Evolutionary conservation across 305 asterid genomes (phyloP), one percentile per base, ranked within the genome.

Genomic region (Euphrasia arctica): DNA sequence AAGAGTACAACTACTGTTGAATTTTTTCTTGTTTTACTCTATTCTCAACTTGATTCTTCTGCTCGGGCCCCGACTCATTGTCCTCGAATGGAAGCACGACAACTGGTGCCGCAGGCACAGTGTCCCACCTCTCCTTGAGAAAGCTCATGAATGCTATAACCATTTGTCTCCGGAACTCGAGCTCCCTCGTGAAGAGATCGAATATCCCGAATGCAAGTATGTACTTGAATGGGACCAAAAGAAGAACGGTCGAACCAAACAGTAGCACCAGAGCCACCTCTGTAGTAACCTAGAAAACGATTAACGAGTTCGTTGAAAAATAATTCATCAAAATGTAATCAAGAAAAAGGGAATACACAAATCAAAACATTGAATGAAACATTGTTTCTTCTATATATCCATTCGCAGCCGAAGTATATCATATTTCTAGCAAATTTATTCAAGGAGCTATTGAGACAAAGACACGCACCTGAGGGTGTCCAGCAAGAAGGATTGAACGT

Each of bases 151-250:
- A 90, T 15, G 82, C 78, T 63, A 75, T 22, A 58, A 90, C 97
- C 96, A 83, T 88, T 66, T 82, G 45, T 82, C 78, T 85, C 49
- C 97, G 80, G 70, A 93, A 85, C 77, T 84, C 49, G 5, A 93
- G 95, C 82, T 93, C 95, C 77, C 91, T 79, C 11, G 99, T 93
- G 77, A 93, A 93, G 70, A 85, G 78, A 79, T 93, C 99, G 32
- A 85, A 76, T 4, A 82, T 76, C 31, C 84, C 52, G 66, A 77
- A 86, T 27, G 92, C 86, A 25, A 83, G 77, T 61, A 88, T 60
- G 76, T 86, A 90, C 70, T 83, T 93, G 82, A 93, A 93, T 1
- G 96, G 97, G 47, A 93, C 81, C 50, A 93, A 65, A 0, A 90
- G 82, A 18, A 90, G 90, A 62, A 68, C 29, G 9, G 83, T 74